Conservation (phyloP, 1,284 basidiomycete species). For the Moesziomyces globuligerus region DNA sequence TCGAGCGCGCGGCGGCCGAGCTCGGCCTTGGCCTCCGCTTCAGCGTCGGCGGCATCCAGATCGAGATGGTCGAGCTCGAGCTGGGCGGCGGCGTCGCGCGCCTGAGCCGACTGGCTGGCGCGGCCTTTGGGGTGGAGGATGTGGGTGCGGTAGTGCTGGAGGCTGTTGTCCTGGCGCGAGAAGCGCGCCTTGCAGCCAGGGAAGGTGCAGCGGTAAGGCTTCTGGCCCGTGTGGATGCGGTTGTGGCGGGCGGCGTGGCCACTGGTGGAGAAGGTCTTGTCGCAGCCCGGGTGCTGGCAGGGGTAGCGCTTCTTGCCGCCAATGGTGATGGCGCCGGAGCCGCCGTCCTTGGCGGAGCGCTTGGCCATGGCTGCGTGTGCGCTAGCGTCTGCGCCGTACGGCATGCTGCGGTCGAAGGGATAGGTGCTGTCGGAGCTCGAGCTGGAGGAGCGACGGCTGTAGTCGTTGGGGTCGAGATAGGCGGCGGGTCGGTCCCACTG, state of each 20-base stretch:
- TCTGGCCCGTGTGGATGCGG: constrained; percentile 75
- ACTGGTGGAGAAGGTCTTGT: constrained; percentile 80
- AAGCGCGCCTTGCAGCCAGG: constrained; percentile 66
- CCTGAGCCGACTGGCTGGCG: constrained; percentile 38
- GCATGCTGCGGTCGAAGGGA: constrained; percentile 32
- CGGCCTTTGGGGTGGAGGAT: constrained; percentile 60
- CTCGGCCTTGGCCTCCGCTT: constrained; percentile 52
- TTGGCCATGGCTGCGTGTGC: constrained; percentile 18
- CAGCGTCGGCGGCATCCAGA: constrained; percentile 41
- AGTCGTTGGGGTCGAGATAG: constrained; percentile 35
- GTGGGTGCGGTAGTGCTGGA: constrained; percentile 66
- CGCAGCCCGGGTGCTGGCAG: constrained; percentile 73
- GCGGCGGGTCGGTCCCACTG: constrained; percentile 46
- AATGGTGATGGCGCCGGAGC: constrained; percentile 49
- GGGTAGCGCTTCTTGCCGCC: constrained; percentile 71
- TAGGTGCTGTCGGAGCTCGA: constrained; percentile 38
- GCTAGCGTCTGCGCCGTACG: constrained; percentile 22
- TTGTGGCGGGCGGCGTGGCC: constrained; percentile 84
- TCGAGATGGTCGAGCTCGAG: constrained; percentile 41
- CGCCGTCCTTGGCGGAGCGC: constrained; percentile 30
- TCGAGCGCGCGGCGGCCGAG: constrained; percentile 57
- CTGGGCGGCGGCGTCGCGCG: constrained; percentile 43
- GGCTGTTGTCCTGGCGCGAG: constrained; percentile 66
- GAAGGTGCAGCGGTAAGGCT: constrained; percentile 65
- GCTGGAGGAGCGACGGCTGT: constrained; percentile 32